phyloP scores from a whole-genome alignment of 176 grass and related monocot genomes.

The Miscanthus lutarioriparius region DNA sequence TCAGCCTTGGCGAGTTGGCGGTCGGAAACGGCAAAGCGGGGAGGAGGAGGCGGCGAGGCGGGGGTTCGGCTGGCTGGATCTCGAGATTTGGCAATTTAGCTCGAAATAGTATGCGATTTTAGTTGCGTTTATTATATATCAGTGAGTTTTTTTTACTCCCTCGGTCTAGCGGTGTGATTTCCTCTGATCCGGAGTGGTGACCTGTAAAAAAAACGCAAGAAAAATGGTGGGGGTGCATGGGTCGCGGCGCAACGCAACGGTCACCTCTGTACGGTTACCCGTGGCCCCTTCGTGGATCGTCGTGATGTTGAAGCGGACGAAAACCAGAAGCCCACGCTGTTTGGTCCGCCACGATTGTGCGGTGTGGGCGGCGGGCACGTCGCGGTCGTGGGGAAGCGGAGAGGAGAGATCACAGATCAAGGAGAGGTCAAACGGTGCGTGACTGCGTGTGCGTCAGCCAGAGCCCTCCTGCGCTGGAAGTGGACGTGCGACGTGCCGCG shows the following conservation, averaged over 20 bases:
- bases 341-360: not conserved
- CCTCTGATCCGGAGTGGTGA: not conserved
- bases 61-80: slow-evolving; percentile 7
- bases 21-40: slow-evolving; percentile 20
- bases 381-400: not conserved
- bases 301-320: not conserved
- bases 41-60: not conserved
- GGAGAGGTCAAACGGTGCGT: not conserved
- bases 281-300: too few species aligned
- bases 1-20: not conserved
- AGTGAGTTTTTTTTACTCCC: not conserved
- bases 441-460: not conserved
- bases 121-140: not conserved
- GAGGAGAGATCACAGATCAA: not conserved
- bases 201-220: not conserved
- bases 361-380: not conserved
- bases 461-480: not conserved
- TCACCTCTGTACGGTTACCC: not conserved
- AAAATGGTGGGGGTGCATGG: not conserved
- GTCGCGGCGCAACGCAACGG: slow-evolving; percentile 15
- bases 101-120: slow-evolving; percentile 38
- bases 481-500: not conserved
- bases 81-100: slow-evolving; percentile 23
- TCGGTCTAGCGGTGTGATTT: not conserved
- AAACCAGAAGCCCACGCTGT: not conserved